Base-by-base conservation (phyloP, 176 grass and related monocot genomes). In the Carex parvula region DNA sequence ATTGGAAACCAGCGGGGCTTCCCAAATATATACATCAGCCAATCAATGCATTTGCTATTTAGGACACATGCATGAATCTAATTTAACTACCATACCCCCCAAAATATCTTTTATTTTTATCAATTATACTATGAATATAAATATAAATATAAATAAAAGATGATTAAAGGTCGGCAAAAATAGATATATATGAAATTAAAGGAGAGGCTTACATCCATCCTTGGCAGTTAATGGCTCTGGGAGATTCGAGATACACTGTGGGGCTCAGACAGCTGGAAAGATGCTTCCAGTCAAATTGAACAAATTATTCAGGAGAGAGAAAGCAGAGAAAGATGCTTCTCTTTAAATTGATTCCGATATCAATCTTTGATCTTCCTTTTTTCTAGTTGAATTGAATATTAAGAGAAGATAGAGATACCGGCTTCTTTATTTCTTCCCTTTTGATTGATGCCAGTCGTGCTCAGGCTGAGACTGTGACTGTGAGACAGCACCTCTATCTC, bases 1-100 rank as follows among this genome's bases (percentile, higher is more conserved):
- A 83, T 29, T 83, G 41, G 80, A 83, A 83, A 83, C 80, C 80
- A 83, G 33, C 80, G 80, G 42, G 80, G 80, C 41, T 83, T 83
- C 61, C 80, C 80, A 55, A 55, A 83, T 83, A 83, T 83, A 83
- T 52, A 83, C 41, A 83, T 81, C 58, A 81, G 56, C 79, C 60
- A 77, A 48, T 15, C 1, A 22, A 72, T 5, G 2, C 8, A 39
- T 77, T 70, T 77, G 14, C 73, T 77, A 77, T 77, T 77, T 77
- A 77, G 14, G 8, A 21, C 14, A 0, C 14, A 56, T 18, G 50
- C 6, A 77, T 77, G 21, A 26, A 29, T 14, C 22, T 32, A 56
- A 77, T 75, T 16, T 26, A 75, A 75, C 10, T 57, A 77, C 13
- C 14, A 6, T 77, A 77, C 16, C 73, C 9, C n/a, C 3, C 68